phyloP scores from a whole-genome alignment of 306 rosid species.

The Rosa rugosa region DNA sequence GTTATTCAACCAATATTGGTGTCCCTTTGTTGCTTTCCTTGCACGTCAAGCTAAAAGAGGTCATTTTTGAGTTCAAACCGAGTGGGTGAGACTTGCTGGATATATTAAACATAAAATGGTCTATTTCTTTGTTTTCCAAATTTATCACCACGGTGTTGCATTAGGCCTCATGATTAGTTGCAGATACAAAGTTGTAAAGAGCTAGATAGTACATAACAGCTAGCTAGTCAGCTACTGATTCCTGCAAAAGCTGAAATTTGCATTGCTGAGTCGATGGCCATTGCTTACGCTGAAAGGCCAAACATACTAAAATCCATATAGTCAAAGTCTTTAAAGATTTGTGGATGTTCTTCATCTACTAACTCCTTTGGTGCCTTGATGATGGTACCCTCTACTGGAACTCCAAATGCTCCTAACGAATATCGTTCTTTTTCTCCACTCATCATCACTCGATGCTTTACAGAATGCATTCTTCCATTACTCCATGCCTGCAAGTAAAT shows the following conservation, averaged over 20 bases:
- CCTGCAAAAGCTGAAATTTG: background rate
- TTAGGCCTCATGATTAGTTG: too few relatives aligned
- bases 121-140: too few relatives aligned
- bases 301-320: background rate
- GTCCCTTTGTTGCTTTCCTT: too few relatives aligned
- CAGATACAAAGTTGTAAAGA: too few relatives aligned
- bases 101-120: too few relatives aligned
- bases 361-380: constrained; percentile 35
- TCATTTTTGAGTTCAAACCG: too few relatives aligned
- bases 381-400: constrained; percentile 40
- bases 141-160: too few relatives aligned
- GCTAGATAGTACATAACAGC: too few relatives aligned
- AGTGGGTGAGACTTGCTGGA: too few relatives aligned
- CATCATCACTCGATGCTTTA: constrained; percentile 32
- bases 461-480: constrained; percentile 48
- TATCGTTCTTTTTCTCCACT: constrained; percentile 39
- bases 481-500: constrained; percentile 41
- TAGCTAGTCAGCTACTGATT: background rate
- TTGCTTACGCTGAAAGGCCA: background rate
- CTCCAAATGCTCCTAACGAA: constrained; percentile 38
- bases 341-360: constrained; percentile 42
- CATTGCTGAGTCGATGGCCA: background rate
- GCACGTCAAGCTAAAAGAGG: too few relatives aligned
- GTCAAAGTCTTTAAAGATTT: constrained; percentile 46
- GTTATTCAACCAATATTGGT: too few relatives aligned